phyloP scores from a whole-genome alignment of 2,329 filamentous ascomycete species.

The Ilyonectria robusta region DNA sequence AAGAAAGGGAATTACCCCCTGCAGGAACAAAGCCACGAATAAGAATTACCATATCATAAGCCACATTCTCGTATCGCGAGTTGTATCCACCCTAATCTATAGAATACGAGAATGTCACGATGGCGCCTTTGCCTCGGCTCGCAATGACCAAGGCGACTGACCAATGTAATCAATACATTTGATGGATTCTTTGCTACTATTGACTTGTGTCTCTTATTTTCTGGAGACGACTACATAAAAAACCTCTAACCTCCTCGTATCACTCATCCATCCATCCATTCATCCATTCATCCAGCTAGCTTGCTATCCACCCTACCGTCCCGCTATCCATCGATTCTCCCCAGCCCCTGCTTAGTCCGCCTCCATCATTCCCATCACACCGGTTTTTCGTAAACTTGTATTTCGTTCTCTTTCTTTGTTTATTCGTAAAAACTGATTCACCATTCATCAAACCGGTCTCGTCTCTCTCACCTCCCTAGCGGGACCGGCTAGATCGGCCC shows the following conservation, averaged over 20 bases:
- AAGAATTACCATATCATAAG: not conserved
- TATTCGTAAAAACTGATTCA: slow-evolving; percentile 32
- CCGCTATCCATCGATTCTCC: slow-evolving; percentile 4
- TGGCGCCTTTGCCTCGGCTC: not conserved
- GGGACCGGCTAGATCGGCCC: slow-evolving; percentile 17
- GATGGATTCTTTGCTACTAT: slow-evolving; percentile 4
- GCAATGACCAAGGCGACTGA: not conserved
- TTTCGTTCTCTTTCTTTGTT: slow-evolving; percentile 30
- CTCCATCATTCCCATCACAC: slow-evolving; percentile 3
- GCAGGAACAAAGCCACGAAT: not conserved
- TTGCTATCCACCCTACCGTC: slow-evolving; percentile 4
- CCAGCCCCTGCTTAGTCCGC: not conserved
- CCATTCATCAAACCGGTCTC: slow-evolving; percentile 22
- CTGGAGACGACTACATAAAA: slow-evolving; percentile 29
- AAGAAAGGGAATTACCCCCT: too few relatives aligned
- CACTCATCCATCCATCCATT: slow-evolving; percentile 18
- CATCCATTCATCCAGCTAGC: slow-evolving; percentile 22
- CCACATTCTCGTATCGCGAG: not conserved
- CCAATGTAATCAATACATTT: not conserved
- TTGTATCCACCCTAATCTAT: not conserved
- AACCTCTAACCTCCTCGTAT: slow-evolving; percentile 23
- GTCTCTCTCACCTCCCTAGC: slow-evolving; percentile 16
- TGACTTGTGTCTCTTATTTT: slow-evolving; percentile 27
- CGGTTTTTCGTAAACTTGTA: slow-evolving; percentile 25
- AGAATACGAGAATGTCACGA: not conserved